A percentile compares a stretch with the other conserved stretches of the same genome.
Conservation (phyloP, 2,329 filamentous ascomycete genomes). For the Immersiporthe knoxdaviesiana region DNA sequence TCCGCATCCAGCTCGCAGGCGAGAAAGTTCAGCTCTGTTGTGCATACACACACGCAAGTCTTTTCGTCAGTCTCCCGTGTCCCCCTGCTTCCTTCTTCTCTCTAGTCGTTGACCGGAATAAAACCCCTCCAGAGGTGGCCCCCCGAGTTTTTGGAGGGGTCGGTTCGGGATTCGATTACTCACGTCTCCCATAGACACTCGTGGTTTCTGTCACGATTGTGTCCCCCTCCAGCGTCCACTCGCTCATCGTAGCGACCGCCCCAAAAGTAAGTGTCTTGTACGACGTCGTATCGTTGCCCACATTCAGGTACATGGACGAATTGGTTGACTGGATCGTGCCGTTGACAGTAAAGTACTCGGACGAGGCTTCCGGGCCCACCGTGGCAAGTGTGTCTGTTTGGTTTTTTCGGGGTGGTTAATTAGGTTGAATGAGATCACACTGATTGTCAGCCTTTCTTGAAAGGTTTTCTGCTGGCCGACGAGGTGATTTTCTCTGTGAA, state of each 20-base stretch:
- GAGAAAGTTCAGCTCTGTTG: conserved; percentile 54
- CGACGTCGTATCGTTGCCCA: conserved; percentile 48
- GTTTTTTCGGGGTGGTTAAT: too few relatives aligned
- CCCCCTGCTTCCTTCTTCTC: too few relatives aligned
- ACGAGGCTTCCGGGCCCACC: conserved; percentile 53
- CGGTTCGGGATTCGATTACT: too few relatives aligned
- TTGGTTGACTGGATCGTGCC: conserved; percentile 40
- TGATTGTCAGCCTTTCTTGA: conserved; percentile 16
- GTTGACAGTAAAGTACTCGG: conserved; percentile 54
- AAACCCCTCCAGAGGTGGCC: too few relatives aligned
- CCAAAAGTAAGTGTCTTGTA: conserved; percentile 57
- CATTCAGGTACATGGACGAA: conserved; percentile 52
- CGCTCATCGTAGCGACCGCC: conserved; percentile 45
- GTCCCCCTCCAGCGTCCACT: conserved; percentile 54
- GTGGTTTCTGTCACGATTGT: conserved; percentile 49
- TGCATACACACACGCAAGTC: too few relatives aligned
- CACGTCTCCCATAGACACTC: conserved; percentile 49
- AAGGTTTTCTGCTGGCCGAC: neutral
- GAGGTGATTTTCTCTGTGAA: too few relatives aligned
- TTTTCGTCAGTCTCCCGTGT: neutral
- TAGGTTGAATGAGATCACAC: neutral
- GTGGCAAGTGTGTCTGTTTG: conserved; percentile 50
- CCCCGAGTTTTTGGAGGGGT: too few relatives aligned
- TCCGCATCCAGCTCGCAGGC: conserved; percentile 47
- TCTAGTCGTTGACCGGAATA: too few relatives aligned